These are phyloP conservation scores for Phialocephala sp. DNA, from an alignment of 2,329 filamentous ascomycete species.

Conservation along the genomic window DNA sequence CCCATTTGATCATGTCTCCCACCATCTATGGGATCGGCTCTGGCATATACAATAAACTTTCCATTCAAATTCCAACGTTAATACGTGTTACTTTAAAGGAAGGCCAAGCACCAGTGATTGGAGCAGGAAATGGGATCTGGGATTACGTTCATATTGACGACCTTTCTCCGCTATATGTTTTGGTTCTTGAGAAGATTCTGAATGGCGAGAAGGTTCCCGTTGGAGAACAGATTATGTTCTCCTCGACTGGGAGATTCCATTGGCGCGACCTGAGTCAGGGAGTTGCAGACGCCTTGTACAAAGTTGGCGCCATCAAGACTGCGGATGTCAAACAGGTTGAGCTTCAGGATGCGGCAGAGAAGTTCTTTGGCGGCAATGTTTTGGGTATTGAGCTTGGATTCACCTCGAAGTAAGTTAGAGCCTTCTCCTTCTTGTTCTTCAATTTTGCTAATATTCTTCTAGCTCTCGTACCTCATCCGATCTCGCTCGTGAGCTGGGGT, in stretches of 20 bases:
- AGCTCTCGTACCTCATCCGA: no score
- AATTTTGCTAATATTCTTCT: background rate
- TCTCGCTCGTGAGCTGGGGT: no score
- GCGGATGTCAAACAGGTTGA: slow-evolving; percentile 35
- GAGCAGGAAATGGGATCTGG: slow-evolving; percentile 46
- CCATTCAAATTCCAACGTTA: slow-evolving; percentile 45
- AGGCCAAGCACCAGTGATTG: slow-evolving; percentile 43
- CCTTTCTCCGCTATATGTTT: slow-evolving; percentile 48
- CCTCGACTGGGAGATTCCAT: slow-evolving; percentile 44
- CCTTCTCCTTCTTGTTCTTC: background rate
- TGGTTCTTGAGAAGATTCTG: slow-evolving; percentile 45
- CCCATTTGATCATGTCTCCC: slow-evolving; percentile 53
- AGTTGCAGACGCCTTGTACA: slow-evolving; percentile 43
- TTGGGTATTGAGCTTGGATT: slow-evolving; percentile 44
- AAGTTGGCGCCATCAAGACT: slow-evolving; percentile 42
- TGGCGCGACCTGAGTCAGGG: slow-evolving; percentile 47
- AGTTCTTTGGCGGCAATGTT: slow-evolving; percentile 26
- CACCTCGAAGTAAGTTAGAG: slow-evolving; percentile 38
- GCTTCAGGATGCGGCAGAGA: slow-evolving; percentile 39
- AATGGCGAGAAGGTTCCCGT: slow-evolving; percentile 43
- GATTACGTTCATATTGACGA: slow-evolving; percentile 53
- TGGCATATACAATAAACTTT: slow-evolving; percentile 47
- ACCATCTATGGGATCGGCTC: slow-evolving; percentile 53
- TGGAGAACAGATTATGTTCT: slow-evolving; percentile 49
- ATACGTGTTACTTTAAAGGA: slow-evolving; percentile 40